These are phyloP conservation scores for Flaveria ramosissima DNA, from an alignment of 129 eudicot genomes.

Conservation along the genomic window DNA sequence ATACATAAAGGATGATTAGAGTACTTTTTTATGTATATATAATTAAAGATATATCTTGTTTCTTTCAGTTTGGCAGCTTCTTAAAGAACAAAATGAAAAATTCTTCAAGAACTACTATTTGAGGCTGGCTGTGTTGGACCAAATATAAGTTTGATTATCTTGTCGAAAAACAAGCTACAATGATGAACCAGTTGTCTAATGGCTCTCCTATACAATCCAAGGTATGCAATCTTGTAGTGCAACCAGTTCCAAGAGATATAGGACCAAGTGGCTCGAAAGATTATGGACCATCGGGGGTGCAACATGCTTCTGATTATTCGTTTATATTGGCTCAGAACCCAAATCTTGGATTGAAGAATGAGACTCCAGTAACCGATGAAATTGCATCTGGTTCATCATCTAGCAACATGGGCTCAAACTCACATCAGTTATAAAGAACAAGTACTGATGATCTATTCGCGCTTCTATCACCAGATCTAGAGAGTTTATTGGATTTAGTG, in stretches of 20 bases:
- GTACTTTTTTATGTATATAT: too few species aligned
- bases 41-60: too few species aligned
- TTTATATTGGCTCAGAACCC: neutral
- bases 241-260: too few species aligned
- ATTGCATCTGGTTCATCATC: neutral
- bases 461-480: neutral
- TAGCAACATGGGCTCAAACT: neutral
- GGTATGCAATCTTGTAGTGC: too few species aligned
- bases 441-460: neutral
- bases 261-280: slow-evolving; percentile 38
- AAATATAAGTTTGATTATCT: slow-evolving; percentile 38
- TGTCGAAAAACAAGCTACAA: slow-evolving; percentile 50
- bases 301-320: neutral
- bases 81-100: neutral
- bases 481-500: too few species aligned
- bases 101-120: neutral
- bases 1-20: too few species aligned
- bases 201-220: too few species aligned
- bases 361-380: neutral
- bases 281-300: neutral
- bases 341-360: neutral
- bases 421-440: neutral
- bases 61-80: slow-evolving; percentile 2
- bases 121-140: neutral
- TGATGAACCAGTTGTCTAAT: slow-evolving; percentile 44